Evolutionary conservation across 768 basidiomycete genomes (phyloP).

Genomic region (Mycena galopus): DNA sequence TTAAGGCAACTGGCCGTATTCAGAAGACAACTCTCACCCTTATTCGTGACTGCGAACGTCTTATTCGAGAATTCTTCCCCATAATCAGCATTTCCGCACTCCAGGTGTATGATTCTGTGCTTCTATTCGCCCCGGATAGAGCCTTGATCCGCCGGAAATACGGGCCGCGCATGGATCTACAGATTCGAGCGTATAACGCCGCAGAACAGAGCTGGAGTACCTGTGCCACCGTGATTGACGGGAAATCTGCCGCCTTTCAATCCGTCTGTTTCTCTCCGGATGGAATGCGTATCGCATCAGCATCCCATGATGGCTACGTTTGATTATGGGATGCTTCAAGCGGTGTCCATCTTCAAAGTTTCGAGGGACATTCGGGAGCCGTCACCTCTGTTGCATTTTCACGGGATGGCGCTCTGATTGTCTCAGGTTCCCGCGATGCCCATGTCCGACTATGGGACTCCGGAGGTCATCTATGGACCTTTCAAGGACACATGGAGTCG

Average conservation of each 20-base stretch:
- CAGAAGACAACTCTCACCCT: not conserved
- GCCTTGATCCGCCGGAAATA: not conserved
- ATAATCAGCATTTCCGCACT: slow-evolving; percentile 32
- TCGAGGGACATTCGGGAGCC: not conserved
- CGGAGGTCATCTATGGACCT: not conserved
- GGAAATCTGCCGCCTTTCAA: not conserved
- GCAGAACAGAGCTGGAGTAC: not conserved
- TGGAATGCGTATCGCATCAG: not conserved
- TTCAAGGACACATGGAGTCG: not conserved
- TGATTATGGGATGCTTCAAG: not conserved
- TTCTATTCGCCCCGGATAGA: not conserved
- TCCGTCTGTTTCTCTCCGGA: not conserved
- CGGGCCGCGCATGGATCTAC: not conserved
- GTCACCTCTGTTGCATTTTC: not conserved
- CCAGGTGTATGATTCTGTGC: slow-evolving; percentile 29
- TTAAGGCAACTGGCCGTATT: not conserved
- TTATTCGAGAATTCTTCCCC: slow-evolving; percentile 24
- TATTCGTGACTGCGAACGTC: slow-evolving; percentile 23
- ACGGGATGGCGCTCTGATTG: not conserved
- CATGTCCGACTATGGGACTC: not conserved
- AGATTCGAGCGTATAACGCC: not conserved
- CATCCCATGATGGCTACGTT: not conserved
- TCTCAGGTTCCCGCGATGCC: not conserved
- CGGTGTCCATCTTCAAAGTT: not conserved
- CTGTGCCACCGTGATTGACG: not conserved